Percentiles rank a stretch among this genome's conserved stretches.
These are phyloP conservation scores for Echeveria elegans DNA, from an alignment of 164 flowering plant genomes.

Conservation along the genomic window DNA sequence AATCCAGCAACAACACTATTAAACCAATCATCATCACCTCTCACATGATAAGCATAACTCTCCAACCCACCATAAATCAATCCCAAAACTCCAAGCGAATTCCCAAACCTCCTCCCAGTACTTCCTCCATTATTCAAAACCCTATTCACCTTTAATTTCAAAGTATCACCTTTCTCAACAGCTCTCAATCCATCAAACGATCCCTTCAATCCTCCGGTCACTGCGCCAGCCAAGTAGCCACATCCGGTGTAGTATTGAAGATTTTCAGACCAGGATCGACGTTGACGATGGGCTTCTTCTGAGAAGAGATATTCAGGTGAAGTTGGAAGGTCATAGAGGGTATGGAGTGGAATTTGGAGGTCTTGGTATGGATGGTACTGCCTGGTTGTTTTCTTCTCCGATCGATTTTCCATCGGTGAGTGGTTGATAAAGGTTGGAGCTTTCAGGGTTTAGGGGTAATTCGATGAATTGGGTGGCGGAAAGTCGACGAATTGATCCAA, in stretches of 20 bases:
- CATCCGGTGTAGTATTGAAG: conserved; percentile 53
- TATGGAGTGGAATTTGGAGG: conserved; percentile 28
- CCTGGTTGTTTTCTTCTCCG: no score
- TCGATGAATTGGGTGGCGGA: no score
- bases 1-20: conserved; percentile 62
- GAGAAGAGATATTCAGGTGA: conserved; percentile 49
- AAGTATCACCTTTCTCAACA: conserved; percentile 42
- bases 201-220: conserved; percentile 36
- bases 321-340: no score
- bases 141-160: conserved; percentile 40
- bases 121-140: conserved; percentile 43
- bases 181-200: no score
- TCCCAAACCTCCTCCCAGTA: conserved; percentile 33
- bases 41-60: conserved; percentile 47
- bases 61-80: conserved; percentile 52
- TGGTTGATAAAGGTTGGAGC: no score
- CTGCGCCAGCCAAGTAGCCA: conserved; percentile 41
- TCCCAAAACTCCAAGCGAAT: conserved; percentile 42
- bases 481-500: no score
- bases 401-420: no score
- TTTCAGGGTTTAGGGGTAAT: no score
- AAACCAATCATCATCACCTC: conserved; percentile 56
- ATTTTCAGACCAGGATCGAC: no score
- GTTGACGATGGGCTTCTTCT: conserved; percentile 36
- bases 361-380: no score